A percentile compares a stretch with the other conserved stretches of the same genome.
These are phyloP conservation scores for Penicillium sp. DNA, from an alignment of 2,329 filamentous ascomycete species.

Conservation along the genomic window DNA sequence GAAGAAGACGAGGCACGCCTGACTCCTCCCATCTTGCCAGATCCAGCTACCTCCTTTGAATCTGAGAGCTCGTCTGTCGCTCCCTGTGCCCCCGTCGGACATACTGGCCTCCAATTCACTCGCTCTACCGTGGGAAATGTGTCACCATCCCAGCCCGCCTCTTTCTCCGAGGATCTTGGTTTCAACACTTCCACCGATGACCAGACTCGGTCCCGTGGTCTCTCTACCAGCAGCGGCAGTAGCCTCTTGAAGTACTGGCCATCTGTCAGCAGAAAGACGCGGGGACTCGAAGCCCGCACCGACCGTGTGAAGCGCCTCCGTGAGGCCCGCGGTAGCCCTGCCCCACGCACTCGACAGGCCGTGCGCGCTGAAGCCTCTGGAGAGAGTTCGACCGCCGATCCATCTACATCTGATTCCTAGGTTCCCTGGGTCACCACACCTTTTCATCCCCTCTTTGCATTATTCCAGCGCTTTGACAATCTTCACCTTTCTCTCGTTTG, in stretches of 20 bases:
- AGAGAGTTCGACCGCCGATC: background rate
- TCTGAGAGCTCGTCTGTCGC: background rate
- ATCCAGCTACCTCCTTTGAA: background rate
- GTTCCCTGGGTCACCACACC: background rate
- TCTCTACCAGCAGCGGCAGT: background rate
- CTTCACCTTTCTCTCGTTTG: background rate
- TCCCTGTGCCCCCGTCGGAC: background rate
- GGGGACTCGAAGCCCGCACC: background rate
- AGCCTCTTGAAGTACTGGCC: background rate
- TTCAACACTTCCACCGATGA: background rate
- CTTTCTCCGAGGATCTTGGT: slow-evolving; percentile 12
- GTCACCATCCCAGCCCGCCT: background rate
- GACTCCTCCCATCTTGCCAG: slow-evolving; percentile 8
- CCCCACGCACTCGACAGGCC: background rate
- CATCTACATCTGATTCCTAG: background rate
- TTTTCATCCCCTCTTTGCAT: background rate
- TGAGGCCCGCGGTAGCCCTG: slow-evolving; percentile 1
- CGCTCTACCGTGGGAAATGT: background rate
- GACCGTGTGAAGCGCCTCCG: slow-evolving; percentile 3
- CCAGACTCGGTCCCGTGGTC: background rate
- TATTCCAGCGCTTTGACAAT: background rate
- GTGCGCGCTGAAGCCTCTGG: background rate
- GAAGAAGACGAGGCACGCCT: background rate
- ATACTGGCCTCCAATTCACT: background rate
- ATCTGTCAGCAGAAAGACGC: background rate